Evolutionary conservation across 1,139 yeast genomes (phyloP), one percentile per base, ranked within the genome.

Genomic region (Sugiyamaella castrensis): DNA sequence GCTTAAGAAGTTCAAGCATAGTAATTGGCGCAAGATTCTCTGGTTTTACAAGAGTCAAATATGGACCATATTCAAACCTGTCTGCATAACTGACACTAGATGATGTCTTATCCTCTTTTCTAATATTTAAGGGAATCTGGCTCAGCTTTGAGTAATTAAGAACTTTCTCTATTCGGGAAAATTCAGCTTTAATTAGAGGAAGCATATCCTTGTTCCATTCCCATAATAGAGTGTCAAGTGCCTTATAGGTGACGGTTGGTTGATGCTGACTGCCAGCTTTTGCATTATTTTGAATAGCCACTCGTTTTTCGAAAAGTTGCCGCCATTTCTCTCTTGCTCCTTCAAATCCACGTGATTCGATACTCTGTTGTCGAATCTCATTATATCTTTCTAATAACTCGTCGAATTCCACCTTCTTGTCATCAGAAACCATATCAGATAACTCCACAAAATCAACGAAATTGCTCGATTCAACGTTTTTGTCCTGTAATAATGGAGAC

Each of bases 21-120:
- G 96, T 80, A 44, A 89, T 82, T 1, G 89, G 91, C 32, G 91
- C 82, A 74, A 89, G 76, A 61, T 87, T 87, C 53, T 87, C 89
- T 0, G 96, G 84, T 15, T 81, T 77, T 11, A 92, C 79, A 11
- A 87, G 69, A 8, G 77, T 70, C 55, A 92, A 69, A 64, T 82
- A 91, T 10, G 96, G 96, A 0, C 94, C 96, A 65, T 87, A 87
- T 47, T 75, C 79, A 33, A 79, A 65, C 56, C 92, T 75, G 46
- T 76, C 87, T 28, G 70, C 72, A 56, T 73, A 69, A 5, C 57
- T 48, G 19, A 60, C 53, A 30, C 32, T 36, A n/a, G 54, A 45
- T 8, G 49, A 30, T 46, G 40, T 10, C 12, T n/a, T 15, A 46
- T 53, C 50, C 42, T 55, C 47, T 34, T 48, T 38, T 30, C 40